Conservation (phyloP, 2,329 filamentous ascomycete genomes). For the Acrodontium crateriforme region DNA sequence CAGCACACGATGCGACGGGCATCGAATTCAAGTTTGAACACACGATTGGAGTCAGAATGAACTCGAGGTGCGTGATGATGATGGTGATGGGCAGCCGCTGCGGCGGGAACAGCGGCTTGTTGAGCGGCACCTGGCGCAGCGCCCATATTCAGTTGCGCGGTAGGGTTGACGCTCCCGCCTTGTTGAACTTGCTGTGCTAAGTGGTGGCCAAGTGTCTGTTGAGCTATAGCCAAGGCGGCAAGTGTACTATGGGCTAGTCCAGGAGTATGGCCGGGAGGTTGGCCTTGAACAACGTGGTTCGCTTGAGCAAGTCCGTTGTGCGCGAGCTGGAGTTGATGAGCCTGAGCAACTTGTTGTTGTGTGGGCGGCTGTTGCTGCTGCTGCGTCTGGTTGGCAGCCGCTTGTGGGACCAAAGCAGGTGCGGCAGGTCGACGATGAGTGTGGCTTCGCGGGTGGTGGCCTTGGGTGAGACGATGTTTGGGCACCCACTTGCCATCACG, state of each 20-base stretch:
- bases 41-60: constrained; percentile 39
- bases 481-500: constrained; percentile 68
- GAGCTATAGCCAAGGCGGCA: constrained; percentile 7
- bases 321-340: constrained; percentile 8
- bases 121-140: neutral
- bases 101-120: constrained; percentile 1
- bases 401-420: constrained; percentile 7
- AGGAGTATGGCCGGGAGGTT: constrained; percentile 2
- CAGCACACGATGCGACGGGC: constrained; percentile 87
- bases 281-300: constrained; percentile 8
- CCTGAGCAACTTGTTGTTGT: neutral
- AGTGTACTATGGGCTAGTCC: constrained; percentile 6
- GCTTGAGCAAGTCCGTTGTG: constrained; percentile 7
- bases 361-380: neutral
- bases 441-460: constrained; percentile 5
- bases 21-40: constrained; percentile 97
- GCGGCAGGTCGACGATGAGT: constrained; percentile 3
- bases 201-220: no score
- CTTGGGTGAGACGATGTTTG: constrained; percentile 42
- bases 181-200: no score
- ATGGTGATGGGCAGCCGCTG: constrained; percentile 5
- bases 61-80: constrained; percentile 12
- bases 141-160: constrained; percentile 1
- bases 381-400: no score
- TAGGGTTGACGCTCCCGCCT: neutral